Base-by-base conservation (phyloP, 2,329 filamentous ascomycete species). In the Fusarium anthophilum region DNA sequence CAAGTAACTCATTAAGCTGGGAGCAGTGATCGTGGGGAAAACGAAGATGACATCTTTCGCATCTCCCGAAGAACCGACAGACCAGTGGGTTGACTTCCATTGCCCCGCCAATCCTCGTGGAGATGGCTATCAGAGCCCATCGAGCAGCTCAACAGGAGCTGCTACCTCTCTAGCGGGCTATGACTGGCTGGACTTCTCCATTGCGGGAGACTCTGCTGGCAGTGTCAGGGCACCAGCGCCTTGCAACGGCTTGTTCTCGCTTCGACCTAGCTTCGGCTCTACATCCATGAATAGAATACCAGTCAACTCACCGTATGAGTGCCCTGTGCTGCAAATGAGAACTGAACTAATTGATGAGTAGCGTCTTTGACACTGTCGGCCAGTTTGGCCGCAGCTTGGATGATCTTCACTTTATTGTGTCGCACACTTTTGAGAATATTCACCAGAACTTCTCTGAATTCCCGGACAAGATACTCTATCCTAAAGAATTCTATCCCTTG, bases 311-410 rank as follows among this genome's bases (percentile, higher is more conserved):
- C 24, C 35, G 51, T 54, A n/a, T 54, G 32, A 35, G 0, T 35
- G 0, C 14, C 1, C 32, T 35, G 13, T 8, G 3, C n/a, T n/a
- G n/a, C n/a, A n/a, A n/a, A n/a, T n/a, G n/a, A n/a, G 32, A 2
- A 35, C 32, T 9, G 32, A 13, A 3, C 14, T 38, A n/a, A 54
- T n/a, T 0, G 7, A 28, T 0, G n/a, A 5, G 18, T 4, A 54
- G 51, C 2, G 24, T 24, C 0, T 28, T 54, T 13, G 35, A 54
- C n/a, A 54, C 35, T 18, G 24, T 28, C 9, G 51, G 50, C 5
- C 50, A 37, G 9, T 53, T 53, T 53, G n/a, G n/a, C 2, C 50
- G 50, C 7, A 54, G 32, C 24, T 13, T 54, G 14, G 32, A 38
- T 8, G 50, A 54, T 5, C 50, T 54, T 54, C 24, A 22, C 13